A percentile compares a stretch with the other conserved stretches of the same genome.
Evolutionary conservation across 768 basidiomycete genomes (phyloP).

Genomic region (Amanita phalloides): DNA sequence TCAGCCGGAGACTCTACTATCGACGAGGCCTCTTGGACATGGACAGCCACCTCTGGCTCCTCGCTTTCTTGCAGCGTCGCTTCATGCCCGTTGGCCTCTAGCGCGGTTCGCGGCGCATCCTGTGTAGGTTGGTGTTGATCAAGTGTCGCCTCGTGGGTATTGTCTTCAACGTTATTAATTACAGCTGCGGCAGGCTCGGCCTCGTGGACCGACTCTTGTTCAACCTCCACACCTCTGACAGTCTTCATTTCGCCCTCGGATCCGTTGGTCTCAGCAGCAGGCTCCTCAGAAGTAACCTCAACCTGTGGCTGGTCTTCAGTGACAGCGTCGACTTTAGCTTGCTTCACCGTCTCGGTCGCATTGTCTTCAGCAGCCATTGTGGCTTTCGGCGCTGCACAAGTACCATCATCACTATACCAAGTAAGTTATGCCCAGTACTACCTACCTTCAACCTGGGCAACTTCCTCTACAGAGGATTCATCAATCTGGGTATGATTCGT

Average conservation of each 20-base stretch:
- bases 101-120: background rate
- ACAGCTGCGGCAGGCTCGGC: background rate
- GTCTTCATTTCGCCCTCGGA: background rate
- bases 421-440: background rate
- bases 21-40: background rate
- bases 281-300: background rate
- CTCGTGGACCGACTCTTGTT: background rate
- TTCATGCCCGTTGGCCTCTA: background rate
- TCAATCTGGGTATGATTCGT: background rate
- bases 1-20: background rate
- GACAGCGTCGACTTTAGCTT: background rate
- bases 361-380: background rate
- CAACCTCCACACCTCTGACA: background rate
- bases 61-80: background rate
- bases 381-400: background rate
- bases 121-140: background rate
- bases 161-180: background rate
- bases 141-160: background rate
- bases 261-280: background rate
- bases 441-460: background rate
- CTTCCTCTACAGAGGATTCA: background rate
- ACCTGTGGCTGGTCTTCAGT: background rate
- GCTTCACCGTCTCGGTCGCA: background rate
- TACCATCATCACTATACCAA: background rate
- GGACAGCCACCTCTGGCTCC: background rate